Base-by-base conservation (phyloP, 495 filamentous ascomycete genomes). In the Talaromyces adpressus region DNA sequence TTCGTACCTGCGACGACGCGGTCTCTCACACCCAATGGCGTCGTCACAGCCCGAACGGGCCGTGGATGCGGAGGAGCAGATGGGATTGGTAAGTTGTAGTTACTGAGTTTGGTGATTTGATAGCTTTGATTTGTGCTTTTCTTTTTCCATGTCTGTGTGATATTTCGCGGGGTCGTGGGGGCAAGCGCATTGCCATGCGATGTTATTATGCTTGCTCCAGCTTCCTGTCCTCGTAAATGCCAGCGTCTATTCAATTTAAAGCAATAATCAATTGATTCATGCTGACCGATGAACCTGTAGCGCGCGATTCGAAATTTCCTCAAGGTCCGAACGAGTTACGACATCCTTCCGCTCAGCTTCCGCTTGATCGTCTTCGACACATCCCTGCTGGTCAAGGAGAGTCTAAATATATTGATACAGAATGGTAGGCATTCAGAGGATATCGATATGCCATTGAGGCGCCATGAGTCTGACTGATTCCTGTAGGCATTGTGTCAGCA, bases 291-390 rank as follows among this genome's bases (percentile, higher is more conserved):
- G 18, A n/a, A n/a, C 8, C 29, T 20, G 30, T 75, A 97, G 92
- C 85, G 85, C 79, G 87, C 89, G 62, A 91, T 99, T 71, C 89
- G 94, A 74, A 91, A 96, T 68, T 99, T 99, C 79, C 85, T 99
- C 69, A 97, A 93, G 75, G 90, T 96, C 65, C 89, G 94, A 66
- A 97, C 89, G 39, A 97, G 92, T 71, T 98, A 99, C 82, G 94
- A 99, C 77, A 95, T 99, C 65, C 85, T 99, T 23, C 94, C 94
- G n/a, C 85, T 99, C 57, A 97, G 92, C 64, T 99, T 94, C 77
- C 89, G 94, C 62, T 87, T 99, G 59, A 93, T 99, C 71, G 85
- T 98, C 60, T 90, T 99, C 73, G 94, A 98, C 73, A 98, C 92
- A 54, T 86, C 90, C 62, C 83, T 99, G 57, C 87, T 97, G 23